phyloP scores from a whole-genome alignment of 116 monocot genomes.

The Zostera marina region DNA sequence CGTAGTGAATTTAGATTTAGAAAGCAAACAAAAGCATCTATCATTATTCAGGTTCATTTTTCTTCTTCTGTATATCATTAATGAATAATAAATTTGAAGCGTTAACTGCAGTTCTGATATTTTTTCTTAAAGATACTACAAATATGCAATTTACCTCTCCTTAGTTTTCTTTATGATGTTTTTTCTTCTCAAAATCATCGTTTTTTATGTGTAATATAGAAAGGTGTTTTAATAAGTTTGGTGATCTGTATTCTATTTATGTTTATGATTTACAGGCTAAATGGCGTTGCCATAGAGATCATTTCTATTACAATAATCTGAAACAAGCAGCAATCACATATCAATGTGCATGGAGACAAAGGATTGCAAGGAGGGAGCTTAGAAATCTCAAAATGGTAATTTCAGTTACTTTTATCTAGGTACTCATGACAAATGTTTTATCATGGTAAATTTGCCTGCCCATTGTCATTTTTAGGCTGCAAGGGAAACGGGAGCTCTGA shows the following conservation, averaged over 20 bases:
- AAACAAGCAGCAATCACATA: slow-evolving; percentile 48
- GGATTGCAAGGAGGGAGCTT: slow-evolving; percentile 83
- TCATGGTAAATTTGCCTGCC: background rate
- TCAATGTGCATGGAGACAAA: slow-evolving; percentile 96
- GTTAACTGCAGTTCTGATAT: background rate
- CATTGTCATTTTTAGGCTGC: slow-evolving; percentile 30
- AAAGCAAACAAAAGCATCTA: slow-evolving; percentile 75
- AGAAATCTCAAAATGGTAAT: slow-evolving; percentile 84
- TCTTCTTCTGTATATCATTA: background rate
- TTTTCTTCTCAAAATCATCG: background rate
- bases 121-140: background rate
- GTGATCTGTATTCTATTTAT: background rate
- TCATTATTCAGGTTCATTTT: slow-evolving; percentile 47
- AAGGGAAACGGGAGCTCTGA: slow-evolving; percentile 62
- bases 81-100: background rate
- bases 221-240: background rate
- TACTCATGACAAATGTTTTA: background rate
- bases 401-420: background rate
- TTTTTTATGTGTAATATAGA: background rate
- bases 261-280: slow-evolving; percentile 29
- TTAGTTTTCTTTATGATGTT: background rate
- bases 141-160: background rate
- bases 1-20: slow-evolving; percentile 64
- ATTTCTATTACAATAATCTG: slow-evolving; percentile 51
- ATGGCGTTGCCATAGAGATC: slow-evolving; percentile 76